Conservation (phyloP, 345 rosid species). For the Durio zibethinus region DNA sequence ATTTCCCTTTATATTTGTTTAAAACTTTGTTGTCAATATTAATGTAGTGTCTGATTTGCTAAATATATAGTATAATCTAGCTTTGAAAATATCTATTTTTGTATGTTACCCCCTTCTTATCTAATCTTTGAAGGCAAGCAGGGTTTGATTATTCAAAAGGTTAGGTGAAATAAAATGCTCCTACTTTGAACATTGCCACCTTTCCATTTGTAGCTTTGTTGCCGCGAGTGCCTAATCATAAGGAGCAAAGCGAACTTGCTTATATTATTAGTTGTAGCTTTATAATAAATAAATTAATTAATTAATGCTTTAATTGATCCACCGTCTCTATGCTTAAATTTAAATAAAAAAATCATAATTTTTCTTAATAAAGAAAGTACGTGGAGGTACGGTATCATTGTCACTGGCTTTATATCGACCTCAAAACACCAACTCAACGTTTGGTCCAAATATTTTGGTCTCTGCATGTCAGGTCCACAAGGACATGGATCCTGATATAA, state of each 20-base stretch:
- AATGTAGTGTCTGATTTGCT: not conserved
- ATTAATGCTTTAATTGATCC: not conserved
- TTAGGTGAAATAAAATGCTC: slow-evolving; percentile 12
- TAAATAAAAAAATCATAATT: too few species aligned
- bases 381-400: slow-evolving; percentile 2
- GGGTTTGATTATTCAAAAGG: slow-evolving; percentile 12
- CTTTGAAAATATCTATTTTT: slow-evolving; percentile 16
- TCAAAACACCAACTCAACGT: not conserved
- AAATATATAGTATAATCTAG: not conserved
- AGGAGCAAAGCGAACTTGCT: not conserved
- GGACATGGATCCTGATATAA: not conserved
- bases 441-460: not conserved
- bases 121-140: slow-evolving; percentile 24
- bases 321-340: not conserved
- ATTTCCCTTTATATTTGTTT: not conserved
- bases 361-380: not conserved
- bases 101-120: slow-evolving; percentile 14
- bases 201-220: slow-evolving; percentile 17
- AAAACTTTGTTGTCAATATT: not conserved
- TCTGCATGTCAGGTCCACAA: not conserved
- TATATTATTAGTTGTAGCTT: not conserved
- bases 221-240: not conserved
- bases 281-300: not conserved
- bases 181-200: slow-evolving; percentile 13
- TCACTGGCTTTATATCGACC: not conserved